phyloP scores from a whole-genome alignment of 495 filamentous ascomycete species.

The Xylaria scruposa region DNA sequence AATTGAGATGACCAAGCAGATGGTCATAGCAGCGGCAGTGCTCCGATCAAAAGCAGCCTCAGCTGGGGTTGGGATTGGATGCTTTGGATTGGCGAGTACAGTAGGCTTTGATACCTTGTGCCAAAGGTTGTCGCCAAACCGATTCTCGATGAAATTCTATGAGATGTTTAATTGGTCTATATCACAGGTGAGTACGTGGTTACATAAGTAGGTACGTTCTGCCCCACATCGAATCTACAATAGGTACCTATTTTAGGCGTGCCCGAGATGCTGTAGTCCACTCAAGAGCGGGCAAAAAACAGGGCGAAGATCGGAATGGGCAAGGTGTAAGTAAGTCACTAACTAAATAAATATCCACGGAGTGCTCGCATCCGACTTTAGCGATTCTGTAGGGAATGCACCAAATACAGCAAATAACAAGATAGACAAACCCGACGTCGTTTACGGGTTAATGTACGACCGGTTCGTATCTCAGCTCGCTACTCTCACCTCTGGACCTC shows the following conservation, averaged over 20 bases:
- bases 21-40: slow-evolving; percentile 7
- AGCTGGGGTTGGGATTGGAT: neutral
- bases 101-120: neutral
- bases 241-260: neutral
- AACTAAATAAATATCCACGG: neutral
- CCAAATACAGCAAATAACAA: neutral
- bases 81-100: neutral
- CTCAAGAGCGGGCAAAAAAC: neutral
- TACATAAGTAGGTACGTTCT: neutral
- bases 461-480: neutral
- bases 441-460: neutral
- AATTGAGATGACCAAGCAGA: neutral
- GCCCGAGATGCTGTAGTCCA: neutral
- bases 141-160: neutral
- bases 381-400: neutral
- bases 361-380: neutral
- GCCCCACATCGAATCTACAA: slow-evolving; percentile 11
- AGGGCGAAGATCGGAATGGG: neutral
- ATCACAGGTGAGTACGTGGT: neutral
- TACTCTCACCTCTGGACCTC: neutral
- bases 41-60: neutral
- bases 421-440: neutral
- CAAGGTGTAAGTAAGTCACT: too few relatives aligned
- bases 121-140: neutral
- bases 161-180: slow-evolving; percentile 5